A percentile compares a stretch with the other conserved stretches of the same genome.
Evolutionary conservation across 202 grass and related monocot genomes (phyloP).

Genomic region (Schoenoplectus tabernaemontani): DNA sequence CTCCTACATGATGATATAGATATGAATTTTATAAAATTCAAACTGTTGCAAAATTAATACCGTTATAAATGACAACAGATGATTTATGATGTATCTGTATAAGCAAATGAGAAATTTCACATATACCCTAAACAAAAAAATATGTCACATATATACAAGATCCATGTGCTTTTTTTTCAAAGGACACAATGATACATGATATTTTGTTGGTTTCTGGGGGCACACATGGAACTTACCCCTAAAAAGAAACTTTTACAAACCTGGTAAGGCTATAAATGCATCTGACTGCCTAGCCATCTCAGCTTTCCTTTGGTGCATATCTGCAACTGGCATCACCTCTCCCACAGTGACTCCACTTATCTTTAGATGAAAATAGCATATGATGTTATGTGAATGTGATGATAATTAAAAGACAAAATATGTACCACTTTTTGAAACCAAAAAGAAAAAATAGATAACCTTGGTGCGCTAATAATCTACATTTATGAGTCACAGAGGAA

Average conservation of each 20-base stretch:
- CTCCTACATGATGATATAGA: slow-evolving; percentile 40
- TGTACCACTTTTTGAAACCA: neutral
- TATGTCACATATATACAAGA: neutral
- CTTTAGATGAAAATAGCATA: slow-evolving; percentile 24
- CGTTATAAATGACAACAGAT: too few relatives aligned
- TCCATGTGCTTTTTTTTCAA: neutral
- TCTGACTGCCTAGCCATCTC: slow-evolving; percentile 88
- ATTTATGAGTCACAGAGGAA: slow-evolving; percentile 4
- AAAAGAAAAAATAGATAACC: neutral
- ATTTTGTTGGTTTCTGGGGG: neutral
- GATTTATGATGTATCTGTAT: neutral
- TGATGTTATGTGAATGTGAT: neutral
- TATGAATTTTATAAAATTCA: neutral
- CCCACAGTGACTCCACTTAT: slow-evolving; percentile 82
- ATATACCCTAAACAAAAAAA: neutral
- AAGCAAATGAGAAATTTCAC: neutral
- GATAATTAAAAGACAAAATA: slow-evolving; percentile 2
- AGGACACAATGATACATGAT: neutral
- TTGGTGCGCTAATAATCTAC: slow-evolving; percentile 11
- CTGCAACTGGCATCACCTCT: slow-evolving; percentile 67
- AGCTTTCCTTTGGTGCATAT: slow-evolving; percentile 92
- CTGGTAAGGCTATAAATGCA: slow-evolving; percentile 83
- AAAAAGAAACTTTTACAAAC: slow-evolving; percentile 30
- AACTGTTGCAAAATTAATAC: neutral
- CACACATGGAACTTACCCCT: neutral